Evolutionary conservation across 148 eudicot species (phyloP), one percentile per base, ranked within the genome.

Genomic region (Bassia scoparia): DNA sequence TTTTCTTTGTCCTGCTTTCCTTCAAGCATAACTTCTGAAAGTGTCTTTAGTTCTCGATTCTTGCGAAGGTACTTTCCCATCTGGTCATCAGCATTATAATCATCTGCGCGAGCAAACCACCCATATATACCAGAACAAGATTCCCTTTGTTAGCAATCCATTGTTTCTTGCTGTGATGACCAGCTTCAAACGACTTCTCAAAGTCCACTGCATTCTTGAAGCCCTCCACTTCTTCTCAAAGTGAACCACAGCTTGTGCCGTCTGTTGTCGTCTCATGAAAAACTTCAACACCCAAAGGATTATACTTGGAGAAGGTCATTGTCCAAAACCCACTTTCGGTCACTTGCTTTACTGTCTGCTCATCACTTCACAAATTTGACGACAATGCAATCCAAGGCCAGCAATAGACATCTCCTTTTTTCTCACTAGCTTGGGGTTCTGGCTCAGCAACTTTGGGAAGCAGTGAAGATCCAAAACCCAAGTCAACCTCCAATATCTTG

Each of bases 331-430:
- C 81, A 82, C 62, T 74, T 29, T 48, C 81, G 33, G 69, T 82
- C 69, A 83, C 43, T 62, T 62, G 61, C n/a, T 76, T 62, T 15
- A 74, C 90, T 41, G 50, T 61, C 37, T 75, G 71, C 4, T 21
- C 58, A 38, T 81, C 75, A n/a, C 31, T 67, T 81, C 26, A 76
- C 75, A 50, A 91, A 78, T 71, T 91, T 94, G 16, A 80, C 87
- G 38, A 94, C 61, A n/a, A 94, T 75, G 17, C 96, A 18, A 76
- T 71, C 97, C 93, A 94, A 56, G 98, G 98, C 88, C 88, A 87
- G 74, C 87, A 86, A 27, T 37, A 89, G 6, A 83, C 20, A 74
- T 77, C 86, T 71, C 74, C 81, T 60, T 67, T 2, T 63, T 46
- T 75, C 65, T 76, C 87, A 43, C 34, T 37, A 31, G 76, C 34